A percentile compares a stretch with the other conserved stretches of the same genome.
Conservation (phyloP, 768 basidiomycete species). For the Hericium erinaceus region DNA sequence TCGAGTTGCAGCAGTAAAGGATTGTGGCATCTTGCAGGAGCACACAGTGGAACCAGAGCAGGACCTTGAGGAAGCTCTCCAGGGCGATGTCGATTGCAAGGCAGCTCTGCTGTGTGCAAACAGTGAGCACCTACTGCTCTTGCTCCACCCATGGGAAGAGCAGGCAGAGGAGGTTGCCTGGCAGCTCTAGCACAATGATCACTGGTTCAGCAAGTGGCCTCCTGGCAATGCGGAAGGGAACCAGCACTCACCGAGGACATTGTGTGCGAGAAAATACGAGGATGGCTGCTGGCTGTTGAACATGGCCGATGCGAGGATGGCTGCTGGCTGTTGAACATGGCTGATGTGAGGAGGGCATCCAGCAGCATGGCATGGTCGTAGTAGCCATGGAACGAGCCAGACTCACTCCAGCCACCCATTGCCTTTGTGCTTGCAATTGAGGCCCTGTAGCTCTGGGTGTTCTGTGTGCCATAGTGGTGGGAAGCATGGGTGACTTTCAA, state of each 20-base stretch:
- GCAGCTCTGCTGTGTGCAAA: neutral
- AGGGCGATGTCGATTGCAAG: neutral
- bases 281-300: no score
- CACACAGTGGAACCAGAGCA: neutral
- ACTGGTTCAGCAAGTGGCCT: neutral
- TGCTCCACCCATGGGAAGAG: neutral
- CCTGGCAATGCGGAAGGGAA: neutral
- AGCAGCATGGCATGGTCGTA: no score
- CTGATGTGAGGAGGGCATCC: no score
- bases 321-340: no score
- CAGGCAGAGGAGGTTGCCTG: neutral
- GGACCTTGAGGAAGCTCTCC: neutral
- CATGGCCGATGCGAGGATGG: no score
- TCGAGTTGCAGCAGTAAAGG: neutral
- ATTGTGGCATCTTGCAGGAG: neutral
- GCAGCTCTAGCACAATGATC: neutral
- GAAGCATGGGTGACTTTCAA: no score
- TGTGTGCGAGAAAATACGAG: neutral
- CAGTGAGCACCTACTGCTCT: neutral
- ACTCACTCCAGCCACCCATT: no score
- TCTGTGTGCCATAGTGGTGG: no score
- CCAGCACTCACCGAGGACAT: neutral
- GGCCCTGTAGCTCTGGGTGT: no score
- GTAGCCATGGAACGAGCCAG: no score
- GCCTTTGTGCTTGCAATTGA: no score